These are phyloP conservation scores for Chloromonas sp. DNA, from an alignment of 163 green algal species.

Conservation along the genomic window DNA sequence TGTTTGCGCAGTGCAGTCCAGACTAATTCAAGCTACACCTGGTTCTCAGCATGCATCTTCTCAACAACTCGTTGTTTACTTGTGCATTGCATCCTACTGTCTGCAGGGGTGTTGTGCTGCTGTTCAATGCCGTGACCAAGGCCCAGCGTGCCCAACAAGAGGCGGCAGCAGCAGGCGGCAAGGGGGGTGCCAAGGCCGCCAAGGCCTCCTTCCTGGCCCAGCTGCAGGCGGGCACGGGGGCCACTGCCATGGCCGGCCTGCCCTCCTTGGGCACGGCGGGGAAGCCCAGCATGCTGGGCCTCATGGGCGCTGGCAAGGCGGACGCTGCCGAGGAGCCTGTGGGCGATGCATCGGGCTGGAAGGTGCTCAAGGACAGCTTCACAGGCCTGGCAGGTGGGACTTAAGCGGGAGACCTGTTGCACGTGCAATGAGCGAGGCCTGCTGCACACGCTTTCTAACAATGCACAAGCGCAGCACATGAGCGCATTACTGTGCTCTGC, in stretches of 20 bases:
- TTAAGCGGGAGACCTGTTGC: neutral
- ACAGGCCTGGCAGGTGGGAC: slow-evolving; percentile 40
- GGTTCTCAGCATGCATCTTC: too few species aligned
- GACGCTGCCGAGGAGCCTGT: neutral
- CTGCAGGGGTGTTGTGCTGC: slow-evolving; percentile 66
- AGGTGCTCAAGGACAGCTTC: slow-evolving; percentile 70
- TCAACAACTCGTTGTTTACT: too few species aligned
- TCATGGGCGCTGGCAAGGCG: slow-evolving; percentile 2
- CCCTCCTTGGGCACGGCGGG: neutral
- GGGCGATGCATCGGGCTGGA: slow-evolving; percentile 50
- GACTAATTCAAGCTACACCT: too few species aligned
- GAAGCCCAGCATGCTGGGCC: slow-evolving; percentile 6
- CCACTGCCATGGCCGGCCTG: slow-evolving; percentile 4
- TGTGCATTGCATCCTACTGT: too few species aligned
- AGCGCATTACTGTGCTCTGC: too few species aligned
- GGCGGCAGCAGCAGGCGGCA: slow-evolving; percentile 8
- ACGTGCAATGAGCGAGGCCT: neutral
- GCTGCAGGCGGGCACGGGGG: slow-evolving; percentile 37
- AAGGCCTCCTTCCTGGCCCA: slow-evolving; percentile 59
- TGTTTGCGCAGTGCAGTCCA: too few species aligned
- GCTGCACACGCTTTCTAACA: neutral
- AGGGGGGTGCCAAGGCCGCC: slow-evolving; percentile 41
- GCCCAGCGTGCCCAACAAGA: slow-evolving; percentile 54
- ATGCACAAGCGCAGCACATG: too few species aligned
- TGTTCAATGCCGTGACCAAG: slow-evolving; percentile 84